Conservation (phyloP, 495 filamentous ascomycete genomes). For the Annulohypoxylon bovei region DNA sequence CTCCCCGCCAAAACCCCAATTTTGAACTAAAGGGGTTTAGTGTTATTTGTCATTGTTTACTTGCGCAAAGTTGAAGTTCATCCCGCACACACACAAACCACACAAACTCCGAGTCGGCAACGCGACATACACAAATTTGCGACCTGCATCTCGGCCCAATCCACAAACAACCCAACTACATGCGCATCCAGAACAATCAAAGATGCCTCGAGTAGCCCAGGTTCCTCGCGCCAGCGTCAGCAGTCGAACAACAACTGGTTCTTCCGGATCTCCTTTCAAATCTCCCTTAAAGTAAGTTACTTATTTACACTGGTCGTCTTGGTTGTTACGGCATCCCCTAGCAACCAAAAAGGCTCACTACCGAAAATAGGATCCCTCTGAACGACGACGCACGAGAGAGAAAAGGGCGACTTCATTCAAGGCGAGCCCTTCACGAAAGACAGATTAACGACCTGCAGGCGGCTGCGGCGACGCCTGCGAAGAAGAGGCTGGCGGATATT, state of each 20-base stretch:
- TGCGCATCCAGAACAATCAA: slow-evolving; percentile 36
- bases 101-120: slow-evolving; percentile 7
- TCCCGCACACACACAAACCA: neutral
- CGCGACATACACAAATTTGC: slow-evolving; percentile 29
- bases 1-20: neutral
- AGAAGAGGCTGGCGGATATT: slow-evolving; percentile 71
- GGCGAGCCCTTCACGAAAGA: slow-evolving; percentile 86
- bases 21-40: slow-evolving; percentile 26
- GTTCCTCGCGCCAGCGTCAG: slow-evolving; percentile 58
- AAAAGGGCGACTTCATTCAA: slow-evolving; percentile 84
- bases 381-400: slow-evolving; percentile 97
- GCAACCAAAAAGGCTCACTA: slow-evolving; percentile 19
- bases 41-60: slow-evolving; percentile 44
- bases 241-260: slow-evolving; percentile 62
- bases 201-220: slow-evolving; percentile 80
- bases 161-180: slow-evolving; percentile 23
- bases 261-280: slow-evolving; percentile 68
- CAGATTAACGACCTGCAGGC: slow-evolving; percentile 93
- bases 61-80: slow-evolving; percentile 25
- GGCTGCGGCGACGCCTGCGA: slow-evolving; percentile 82
- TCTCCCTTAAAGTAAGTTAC: slow-evolving; percentile 73
- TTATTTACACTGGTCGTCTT: slow-evolving; percentile 12
- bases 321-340: slow-evolving; percentile 24
- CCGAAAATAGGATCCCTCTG: slow-evolving; percentile 72
- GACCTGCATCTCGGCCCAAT: slow-evolving; percentile 39